phyloP scores from a whole-genome alignment of 495 filamentous ascomycete species.

The Penicillium longicatenatum region DNA sequence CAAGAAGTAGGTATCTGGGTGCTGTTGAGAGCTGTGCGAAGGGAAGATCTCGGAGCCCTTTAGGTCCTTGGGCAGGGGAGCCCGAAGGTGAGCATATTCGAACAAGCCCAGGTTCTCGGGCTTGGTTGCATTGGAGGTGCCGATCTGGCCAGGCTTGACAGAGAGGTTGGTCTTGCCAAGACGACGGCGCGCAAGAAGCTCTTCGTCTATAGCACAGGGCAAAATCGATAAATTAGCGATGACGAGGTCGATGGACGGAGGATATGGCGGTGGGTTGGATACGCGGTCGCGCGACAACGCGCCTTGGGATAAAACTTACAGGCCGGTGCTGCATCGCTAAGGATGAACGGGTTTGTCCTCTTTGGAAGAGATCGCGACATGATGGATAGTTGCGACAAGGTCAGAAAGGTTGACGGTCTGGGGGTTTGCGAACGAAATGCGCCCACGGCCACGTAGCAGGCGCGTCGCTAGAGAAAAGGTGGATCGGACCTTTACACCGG shows the following conservation, averaged over 20 bases:
- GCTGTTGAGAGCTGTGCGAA: constrained; percentile 51
- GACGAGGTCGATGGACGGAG: background rate
- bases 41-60: constrained; percentile 89
- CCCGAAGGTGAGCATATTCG: constrained; percentile 93
- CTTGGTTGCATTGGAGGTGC: constrained; percentile 66
- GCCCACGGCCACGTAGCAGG: constrained; percentile 53
- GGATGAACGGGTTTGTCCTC: constrained; percentile 75
- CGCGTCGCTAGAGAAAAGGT: constrained; percentile 34
- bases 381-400: constrained; percentile 21
- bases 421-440: constrained; percentile 34
- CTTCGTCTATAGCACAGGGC: constrained; percentile 58
- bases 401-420: constrained; percentile 4
- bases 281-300: constrained; percentile 24
- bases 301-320: constrained; percentile 48
- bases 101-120: constrained; percentile 76
- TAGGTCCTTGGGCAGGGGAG: constrained; percentile 85
- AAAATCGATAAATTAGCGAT: constrained; percentile 32
- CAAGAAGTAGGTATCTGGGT: constrained; percentile 89
- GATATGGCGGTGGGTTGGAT: constrained; percentile 16
- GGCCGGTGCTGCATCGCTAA: constrained; percentile 65
- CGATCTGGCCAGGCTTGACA: constrained; percentile 69
- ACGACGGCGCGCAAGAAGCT: constrained; percentile 81
- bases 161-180: constrained; percentile 89
- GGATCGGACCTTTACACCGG: constrained; percentile 14
- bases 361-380: constrained; percentile 73